These are phyloP conservation scores for Bertia moriformis DNA, from an alignment of 2,329 filamentous ascomycete species.

Conservation along the genomic window DNA sequence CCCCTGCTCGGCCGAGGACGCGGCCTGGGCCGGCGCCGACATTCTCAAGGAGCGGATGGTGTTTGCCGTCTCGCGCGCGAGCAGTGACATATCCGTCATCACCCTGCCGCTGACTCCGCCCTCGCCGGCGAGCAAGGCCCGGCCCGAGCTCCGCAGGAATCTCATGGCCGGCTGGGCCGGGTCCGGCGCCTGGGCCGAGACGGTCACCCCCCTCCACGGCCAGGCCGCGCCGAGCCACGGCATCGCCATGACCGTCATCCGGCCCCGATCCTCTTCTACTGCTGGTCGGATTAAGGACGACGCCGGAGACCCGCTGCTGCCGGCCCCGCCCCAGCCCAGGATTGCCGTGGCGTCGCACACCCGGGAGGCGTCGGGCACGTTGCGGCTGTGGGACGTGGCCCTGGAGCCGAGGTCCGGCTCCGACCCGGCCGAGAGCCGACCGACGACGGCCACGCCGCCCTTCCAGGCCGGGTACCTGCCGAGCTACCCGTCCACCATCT, in stretches of 20 bases:
- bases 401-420: constrained; percentile 27
- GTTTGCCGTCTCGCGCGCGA: constrained; percentile 44
- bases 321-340: constrained; percentile 14
- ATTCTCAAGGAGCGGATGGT: constrained; percentile 42
- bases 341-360: constrained; percentile 47
- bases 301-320: constrained; percentile 8
- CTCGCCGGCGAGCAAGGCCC: constrained; percentile 40
- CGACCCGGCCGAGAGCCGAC: constrained; percentile 19
- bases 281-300: constrained; percentile 4
- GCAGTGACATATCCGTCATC: constrained; percentile 38
- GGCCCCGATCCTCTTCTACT: constrained; percentile 15
- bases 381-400: constrained; percentile 43
- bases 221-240: constrained; percentile 37
- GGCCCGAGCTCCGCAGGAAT: constrained; percentile 33
- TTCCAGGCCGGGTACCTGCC: constrained; percentile 48
- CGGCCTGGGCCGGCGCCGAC: constrained; percentile 26
- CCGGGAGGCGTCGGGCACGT: constrained; percentile 39
- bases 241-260: constrained; percentile 36
- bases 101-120: constrained; percentile 47
- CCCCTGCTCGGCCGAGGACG: constrained; percentile 31
- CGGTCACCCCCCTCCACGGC: constrained; percentile 34
- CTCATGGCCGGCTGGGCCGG: constrained; percentile 39
- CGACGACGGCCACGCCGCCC: constrained; percentile 21
- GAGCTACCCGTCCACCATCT: constrained; percentile 34
- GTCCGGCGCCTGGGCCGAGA: constrained; percentile 49